These are phyloP conservation scores for Aquilaria malaccensis DNA, from an alignment of 345 rosid species.

Conservation along the genomic window DNA sequence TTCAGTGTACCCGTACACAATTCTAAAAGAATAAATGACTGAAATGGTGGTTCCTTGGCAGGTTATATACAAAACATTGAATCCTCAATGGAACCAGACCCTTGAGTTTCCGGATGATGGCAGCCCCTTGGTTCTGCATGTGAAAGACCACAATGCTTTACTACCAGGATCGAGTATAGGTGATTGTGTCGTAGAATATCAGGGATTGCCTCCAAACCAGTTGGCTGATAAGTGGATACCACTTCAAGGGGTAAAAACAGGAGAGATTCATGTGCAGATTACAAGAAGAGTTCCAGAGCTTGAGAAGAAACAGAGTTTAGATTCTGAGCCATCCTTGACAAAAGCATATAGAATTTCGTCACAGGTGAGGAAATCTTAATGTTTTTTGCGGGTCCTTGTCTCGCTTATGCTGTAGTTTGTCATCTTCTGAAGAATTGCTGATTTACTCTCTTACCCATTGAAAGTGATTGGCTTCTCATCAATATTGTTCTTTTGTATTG, in stretches of 20 bases:
- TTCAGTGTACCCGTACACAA: not conserved
- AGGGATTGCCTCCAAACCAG: slow-evolving; percentile 64
- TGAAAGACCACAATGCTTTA: slow-evolving; percentile 75
- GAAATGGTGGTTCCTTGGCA: slow-evolving; percentile 13
- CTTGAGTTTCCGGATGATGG: slow-evolving; percentile 77
- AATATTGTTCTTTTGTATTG: not conserved
- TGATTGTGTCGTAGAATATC: slow-evolving; percentile 70
- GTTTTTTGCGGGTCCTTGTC: too few species aligned
- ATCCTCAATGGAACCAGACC: slow-evolving; percentile 79
- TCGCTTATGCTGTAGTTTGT: too few species aligned
- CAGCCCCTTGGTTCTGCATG: slow-evolving; percentile 56
- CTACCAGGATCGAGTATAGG: slow-evolving; percentile 72
- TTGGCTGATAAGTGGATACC: slow-evolving; percentile 85
- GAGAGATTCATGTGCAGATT: slow-evolving; percentile 70
- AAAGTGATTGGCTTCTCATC: too few species aligned
- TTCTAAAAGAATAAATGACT: not conserved
- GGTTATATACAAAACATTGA: slow-evolving; percentile 61
- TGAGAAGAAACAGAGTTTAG: slow-evolving; percentile 37
- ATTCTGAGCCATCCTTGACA: slow-evolving; percentile 39
- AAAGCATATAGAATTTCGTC: slow-evolving; percentile 40
- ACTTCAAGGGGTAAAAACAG: slow-evolving; percentile 74
- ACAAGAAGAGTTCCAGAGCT: slow-evolving; percentile 58
- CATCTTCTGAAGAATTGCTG: too few species aligned
- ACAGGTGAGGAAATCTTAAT: slow-evolving; percentile 23
- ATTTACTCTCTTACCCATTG: too few species aligned